Base-by-base conservation (phyloP, 106 monocot species). In the Gastrodia elata region DNA sequence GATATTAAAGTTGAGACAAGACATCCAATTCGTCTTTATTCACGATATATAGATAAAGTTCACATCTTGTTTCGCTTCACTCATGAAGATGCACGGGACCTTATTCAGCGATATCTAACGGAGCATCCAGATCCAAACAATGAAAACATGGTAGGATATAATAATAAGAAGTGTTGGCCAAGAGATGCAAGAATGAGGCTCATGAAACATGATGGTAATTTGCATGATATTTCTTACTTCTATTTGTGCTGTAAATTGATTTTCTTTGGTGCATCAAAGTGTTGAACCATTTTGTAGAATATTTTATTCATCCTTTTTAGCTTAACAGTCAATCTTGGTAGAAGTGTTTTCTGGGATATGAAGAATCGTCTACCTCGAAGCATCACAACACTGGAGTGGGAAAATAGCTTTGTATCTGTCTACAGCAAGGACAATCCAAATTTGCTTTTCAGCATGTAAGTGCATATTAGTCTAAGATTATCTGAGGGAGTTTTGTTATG, bases 271-370 rank as follows among this genome's bases (percentile, higher is more conserved):
- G 15, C 13, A 13, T 61, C 4, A 20, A 41, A 65, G 73, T 39
- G 42, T n/a, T 8, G 33, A 25, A 65, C 10, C 38, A n/a, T 55
- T 68, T 20, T 33, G 64, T 28, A 52, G 18, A 42, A 30, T 1
- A 15, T 33, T 6, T 78, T 38, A 70, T 61, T 77, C 32, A 15
- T 58, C 15, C 77, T 48, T 18, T 33, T 59, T 35, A 48, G 3
- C 5, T 9, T 38, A 76, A 56, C 83, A 95, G 95, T 98, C 13
- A 98, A 98, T 69, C 97, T 98, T 83, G 97, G 97, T 58, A 81
- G 97, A 86, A 98, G 97, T 87, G 97, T 93, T 24, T 98, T 98
- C 61, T 98, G 97, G 97, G 97, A 98, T 74, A 98, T 98, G 97
- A 98, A 88, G 76, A 98, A 98, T 58, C 82, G 97, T 8, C 88